phyloP scores from a whole-genome alignment of 2,329 filamentous ascomycete species.

The Fusarium incarnatum region DNA sequence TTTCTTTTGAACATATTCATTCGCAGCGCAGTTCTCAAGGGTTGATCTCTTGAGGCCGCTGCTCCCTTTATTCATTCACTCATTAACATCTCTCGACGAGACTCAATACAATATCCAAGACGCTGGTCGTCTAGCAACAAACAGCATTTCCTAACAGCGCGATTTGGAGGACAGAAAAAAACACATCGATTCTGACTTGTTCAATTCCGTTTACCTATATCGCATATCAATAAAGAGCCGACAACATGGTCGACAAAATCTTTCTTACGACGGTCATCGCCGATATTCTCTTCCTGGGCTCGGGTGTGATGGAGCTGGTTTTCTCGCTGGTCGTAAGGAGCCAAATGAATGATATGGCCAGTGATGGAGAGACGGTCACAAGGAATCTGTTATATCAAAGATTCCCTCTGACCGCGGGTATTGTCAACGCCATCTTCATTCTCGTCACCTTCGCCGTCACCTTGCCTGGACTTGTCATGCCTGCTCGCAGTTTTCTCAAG shows the following conservation, averaged over 20 bases:
- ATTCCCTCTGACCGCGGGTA: conserved; percentile 72
- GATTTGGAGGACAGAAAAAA: conserved; percentile 1
- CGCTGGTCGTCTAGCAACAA: conserved; percentile 44
- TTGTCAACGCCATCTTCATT: conserved; percentile 78
- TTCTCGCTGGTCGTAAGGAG: conserved; percentile 66
- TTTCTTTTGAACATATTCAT: conserved; percentile 25
- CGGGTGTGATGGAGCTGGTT: conserved; percentile 66
- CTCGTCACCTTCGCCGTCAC: conserved; percentile 77
- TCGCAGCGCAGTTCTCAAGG: conserved; percentile 17
- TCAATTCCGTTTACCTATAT: conserved; percentile 1
- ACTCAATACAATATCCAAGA: conserved; percentile 34
- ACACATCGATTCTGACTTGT: not conserved
- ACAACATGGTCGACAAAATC: conserved; percentile 66
- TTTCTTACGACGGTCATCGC: conserved; percentile 61
- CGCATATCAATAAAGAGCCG: not conserved
- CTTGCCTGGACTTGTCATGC: conserved; percentile 76
- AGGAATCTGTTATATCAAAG: conserved; percentile 64
- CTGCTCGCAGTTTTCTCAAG: conserved; percentile 77
- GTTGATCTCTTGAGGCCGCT: conserved; percentile 31
- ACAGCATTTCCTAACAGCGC: conserved; percentile 11
- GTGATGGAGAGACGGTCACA: conserved; percentile 61
- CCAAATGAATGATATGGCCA: conserved; percentile 56
- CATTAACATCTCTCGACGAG: conserved; percentile 42
- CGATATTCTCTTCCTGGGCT: conserved; percentile 64
- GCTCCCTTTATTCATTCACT: conserved; percentile 1